Percentiles rank a stretch among this genome's conserved stretches.
These are phyloP conservation scores for Malus sieversii DNA, from an alignment of 306 rosid genomes.

Conservation along the genomic window DNA sequence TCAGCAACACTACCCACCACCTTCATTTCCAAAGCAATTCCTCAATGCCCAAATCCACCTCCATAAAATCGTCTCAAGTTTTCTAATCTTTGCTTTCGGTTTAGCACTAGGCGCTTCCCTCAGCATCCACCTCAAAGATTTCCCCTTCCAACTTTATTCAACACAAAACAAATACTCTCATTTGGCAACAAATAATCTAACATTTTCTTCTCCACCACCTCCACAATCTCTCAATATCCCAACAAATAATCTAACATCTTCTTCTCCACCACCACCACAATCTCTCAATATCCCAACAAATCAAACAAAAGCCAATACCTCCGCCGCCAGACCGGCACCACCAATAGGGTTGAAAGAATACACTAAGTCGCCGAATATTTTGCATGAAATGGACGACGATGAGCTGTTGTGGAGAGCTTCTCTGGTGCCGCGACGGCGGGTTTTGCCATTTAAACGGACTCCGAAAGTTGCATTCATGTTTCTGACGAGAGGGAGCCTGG, in stretches of 20 bases:
- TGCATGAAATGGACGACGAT: conserved; percentile 63
- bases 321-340: neutral
- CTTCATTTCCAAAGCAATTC: conserved; percentile 23
- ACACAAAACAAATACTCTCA: conserved; percentile 7
- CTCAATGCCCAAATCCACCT: conserved; percentile 32
- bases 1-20: neutral
- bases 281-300: neutral
- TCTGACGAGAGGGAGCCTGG: conserved; percentile 52
- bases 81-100: conserved; percentile 51
- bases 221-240: neutral
- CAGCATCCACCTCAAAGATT: conserved; percentile 27
- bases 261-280: neutral
- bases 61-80: conserved; percentile 25
- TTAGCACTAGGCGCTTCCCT: conserved; percentile 53
- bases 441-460: conserved; percentile 26
- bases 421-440: conserved; percentile 25
- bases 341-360: conserved; percentile 29
- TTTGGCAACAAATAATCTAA: neutral
- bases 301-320: neutral
- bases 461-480: conserved; percentile 84
- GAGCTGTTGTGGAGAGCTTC: conserved; percentile 86
- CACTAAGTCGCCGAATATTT: conserved; percentile 23
- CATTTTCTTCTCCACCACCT: neutral
- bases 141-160: conserved; percentile 19
- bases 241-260: neutral